Evolutionary conservation across 2,329 filamentous ascomycete genomes (phyloP).

Genomic region (Monosporascus sp.): DNA sequence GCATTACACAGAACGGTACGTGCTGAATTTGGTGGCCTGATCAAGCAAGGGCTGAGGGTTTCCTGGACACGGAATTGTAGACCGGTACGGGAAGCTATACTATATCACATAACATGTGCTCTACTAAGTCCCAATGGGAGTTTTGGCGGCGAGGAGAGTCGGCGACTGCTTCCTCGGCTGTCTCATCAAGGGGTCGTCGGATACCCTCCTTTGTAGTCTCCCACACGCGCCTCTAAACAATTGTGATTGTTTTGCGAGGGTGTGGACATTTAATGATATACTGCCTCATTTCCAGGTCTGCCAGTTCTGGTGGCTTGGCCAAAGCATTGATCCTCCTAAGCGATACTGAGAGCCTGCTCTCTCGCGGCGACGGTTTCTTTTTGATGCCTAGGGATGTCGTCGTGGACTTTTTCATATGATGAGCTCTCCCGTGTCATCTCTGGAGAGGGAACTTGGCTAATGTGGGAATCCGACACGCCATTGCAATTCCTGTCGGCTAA

Average conservation of each 20-base stretch:
- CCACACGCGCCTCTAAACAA: constrained; percentile 25
- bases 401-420: no score
- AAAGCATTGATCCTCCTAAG: neutral
- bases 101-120: constrained; percentile 4
- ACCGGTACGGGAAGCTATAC: no score
- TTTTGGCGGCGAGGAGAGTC: constrained; percentile 1
- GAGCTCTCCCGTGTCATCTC: no score
- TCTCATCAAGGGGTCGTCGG: constrained; percentile 23
- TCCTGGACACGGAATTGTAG: no score
- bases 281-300: neutral
- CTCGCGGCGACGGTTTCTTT: neutral
- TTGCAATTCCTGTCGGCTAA: neutral
- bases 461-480: neutral
- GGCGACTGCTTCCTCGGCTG: constrained; percentile 11
- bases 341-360: neutral
- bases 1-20: no score
- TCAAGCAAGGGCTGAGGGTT: no score
- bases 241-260: constrained; percentile 21
- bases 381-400: no score
- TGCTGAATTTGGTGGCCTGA: no score
- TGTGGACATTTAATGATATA: constrained; percentile 13
- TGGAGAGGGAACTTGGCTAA: neutral
- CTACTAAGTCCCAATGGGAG: constrained; percentile 12
- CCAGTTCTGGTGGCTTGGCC: neutral
- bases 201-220: constrained; percentile 22